These are phyloP conservation scores for Rhypophila decipiens DNA, from an alignment of 495 filamentous ascomycete species.

Conservation along the genomic window DNA sequence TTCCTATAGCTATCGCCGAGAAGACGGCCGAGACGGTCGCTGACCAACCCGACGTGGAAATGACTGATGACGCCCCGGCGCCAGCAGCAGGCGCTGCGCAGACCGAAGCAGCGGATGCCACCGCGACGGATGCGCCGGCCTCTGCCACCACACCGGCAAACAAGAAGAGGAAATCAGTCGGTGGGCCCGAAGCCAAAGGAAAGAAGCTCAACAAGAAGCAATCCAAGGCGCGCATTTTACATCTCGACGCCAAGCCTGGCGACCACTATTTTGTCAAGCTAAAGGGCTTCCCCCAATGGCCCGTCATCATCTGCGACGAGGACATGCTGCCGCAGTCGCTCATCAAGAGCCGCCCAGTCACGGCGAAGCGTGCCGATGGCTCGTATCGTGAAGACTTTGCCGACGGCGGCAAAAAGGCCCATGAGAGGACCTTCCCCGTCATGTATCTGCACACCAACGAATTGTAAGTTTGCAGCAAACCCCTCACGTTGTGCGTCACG, in stretches of 20 bases:
- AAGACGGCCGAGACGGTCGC: constrained; percentile 16
- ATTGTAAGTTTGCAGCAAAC: constrained; percentile 58
- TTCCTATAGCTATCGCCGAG: constrained; percentile 3
- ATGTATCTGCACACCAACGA: constrained; percentile 94
- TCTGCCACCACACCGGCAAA: constrained; percentile 20
- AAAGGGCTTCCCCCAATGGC: constrained; percentile 88
- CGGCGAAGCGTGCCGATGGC: constrained; percentile 70
- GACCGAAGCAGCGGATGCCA: constrained; percentile 11
- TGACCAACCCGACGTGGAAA: constrained; percentile 31
- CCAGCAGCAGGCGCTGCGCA: constrained; percentile 21
- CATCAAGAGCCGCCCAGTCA: constrained; percentile 68
- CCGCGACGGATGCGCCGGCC: constrained; percentile 12
- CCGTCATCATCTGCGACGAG: constrained; percentile 84
- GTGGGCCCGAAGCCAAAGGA: constrained; percentile 58
- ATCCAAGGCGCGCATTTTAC: constrained; percentile 60
- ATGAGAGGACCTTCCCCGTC: constrained; percentile 80
- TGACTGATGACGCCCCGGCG: constrained; percentile 25
- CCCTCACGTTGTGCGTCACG: not conserved
- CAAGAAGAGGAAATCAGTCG: constrained; percentile 62
- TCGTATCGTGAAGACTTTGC: constrained; percentile 76
- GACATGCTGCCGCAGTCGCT: constrained; percentile 76
- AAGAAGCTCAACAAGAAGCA: constrained; percentile 84
- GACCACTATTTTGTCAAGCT: constrained; percentile 81
- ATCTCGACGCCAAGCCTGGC: constrained; percentile 75
- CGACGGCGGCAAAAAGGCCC: constrained; percentile 73